Base-by-base conservation (phyloP, 306 rosid species). In the Rosa multiflora region DNA sequence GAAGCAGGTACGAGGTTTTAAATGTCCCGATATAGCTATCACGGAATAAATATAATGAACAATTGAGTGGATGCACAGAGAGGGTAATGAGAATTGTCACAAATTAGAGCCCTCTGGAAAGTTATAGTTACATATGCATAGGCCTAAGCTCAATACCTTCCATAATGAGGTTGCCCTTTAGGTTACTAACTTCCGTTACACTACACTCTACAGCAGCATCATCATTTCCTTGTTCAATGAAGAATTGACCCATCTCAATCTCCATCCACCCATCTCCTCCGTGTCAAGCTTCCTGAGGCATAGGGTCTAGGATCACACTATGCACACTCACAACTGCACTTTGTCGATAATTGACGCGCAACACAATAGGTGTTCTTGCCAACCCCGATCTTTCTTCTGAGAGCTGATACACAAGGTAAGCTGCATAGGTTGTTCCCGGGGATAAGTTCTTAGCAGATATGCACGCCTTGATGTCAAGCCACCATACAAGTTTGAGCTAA, bases 121-220 rank as follows among this genome's bases (percentile, higher is more conserved):
- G 21, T 5, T 1, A 53, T 17, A 59, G 12, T 23, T 59, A 23
- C 37, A 59, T 11, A 12, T 10, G 67, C 59, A 42, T 78, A 10
- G 88, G 88, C 52, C 83, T 82, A 3, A 86, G 43, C 70, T 82
- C 89, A 73, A 86, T 37, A 23, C 86, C 86, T 61, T 82, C 88
- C n/a, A 82, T 82, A 68, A 82, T 23, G 43, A 82, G 72, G 23
- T 82, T 82, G 12, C 46, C 0, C 29, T 72, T 63, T 1, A 0
- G 2, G 10, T 0, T 39, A 12, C 2, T 5, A 52, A 35, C 8
- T 20, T 79, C 67, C n/a, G 17, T 40, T 46, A 83, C 8, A 11
- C 71, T 43, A 15, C 29, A 79, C 32, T 49, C 23, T 5, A 83
- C 69, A 5, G 37, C 15, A 18, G 61, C 84, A 67, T 26, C 67